These are phyloP conservation scores for Aspergillus brasiliensis DNA, from an alignment of 2,329 filamentous ascomycete genomes.

Conservation along the genomic window DNA sequence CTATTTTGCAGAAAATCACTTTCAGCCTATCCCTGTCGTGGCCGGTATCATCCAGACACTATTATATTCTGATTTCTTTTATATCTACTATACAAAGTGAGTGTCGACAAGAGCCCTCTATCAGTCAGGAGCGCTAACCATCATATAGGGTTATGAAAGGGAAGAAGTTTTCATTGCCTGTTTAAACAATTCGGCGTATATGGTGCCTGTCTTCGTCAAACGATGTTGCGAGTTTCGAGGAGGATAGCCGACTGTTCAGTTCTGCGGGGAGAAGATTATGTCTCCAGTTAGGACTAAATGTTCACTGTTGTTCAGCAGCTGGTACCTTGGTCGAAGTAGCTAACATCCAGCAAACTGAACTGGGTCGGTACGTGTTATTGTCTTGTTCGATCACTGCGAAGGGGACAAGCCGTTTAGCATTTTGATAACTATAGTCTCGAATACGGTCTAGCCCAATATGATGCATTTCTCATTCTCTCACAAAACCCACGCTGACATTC, in stretches of 20 bases:
- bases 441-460: neutral
- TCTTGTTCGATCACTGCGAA: neutral
- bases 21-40: constrained; percentile 83
- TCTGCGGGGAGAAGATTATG: neutral
- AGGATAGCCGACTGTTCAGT: neutral
- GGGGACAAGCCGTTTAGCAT: neutral
- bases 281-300: neutral
- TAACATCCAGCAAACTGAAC: neutral
- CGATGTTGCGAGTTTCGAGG: neutral
- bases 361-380: too few species aligned
- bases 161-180: constrained; percentile 83
- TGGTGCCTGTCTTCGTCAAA: neutral
- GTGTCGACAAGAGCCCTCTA: constrained; percentile 30
- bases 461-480: neutral
- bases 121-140: constrained; percentile 8
- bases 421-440: neutral
- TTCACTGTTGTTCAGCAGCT: neutral
- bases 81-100: constrained; percentile 96
- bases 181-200: constrained; percentile 52
- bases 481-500: too few species aligned
- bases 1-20: constrained; percentile 77
- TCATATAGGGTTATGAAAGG: constrained; percentile 69
- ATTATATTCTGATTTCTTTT: constrained; percentile 98
- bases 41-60: constrained; percentile 92
- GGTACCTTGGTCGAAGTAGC: neutral